Base-by-base conservation (phyloP, 1,139 yeast genomes). In the Sugiyamaella castrensis region DNA sequence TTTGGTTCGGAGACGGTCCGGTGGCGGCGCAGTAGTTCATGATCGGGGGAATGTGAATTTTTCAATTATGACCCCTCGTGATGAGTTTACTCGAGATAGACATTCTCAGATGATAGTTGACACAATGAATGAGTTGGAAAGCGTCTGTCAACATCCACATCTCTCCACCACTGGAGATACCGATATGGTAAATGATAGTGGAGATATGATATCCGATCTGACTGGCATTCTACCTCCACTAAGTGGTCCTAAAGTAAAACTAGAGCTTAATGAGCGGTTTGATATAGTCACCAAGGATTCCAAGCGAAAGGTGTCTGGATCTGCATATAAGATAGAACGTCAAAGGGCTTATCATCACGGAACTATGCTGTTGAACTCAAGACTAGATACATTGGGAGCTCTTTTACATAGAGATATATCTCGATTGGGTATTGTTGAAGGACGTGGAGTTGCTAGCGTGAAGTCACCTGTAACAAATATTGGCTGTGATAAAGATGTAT, bases 21-120 rank as follows among this genome's bases (percentile, higher is more conserved):
- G 99, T 1, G 99, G 99, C 1, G 99, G 99, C 0, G 82, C 98
- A 0, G 99, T 94, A 0, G 96, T 89, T 9, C 99, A 94, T 64
- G 98, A 92, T 66, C 60, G 75, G n/a, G 96, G 98, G 0, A 94
- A 94, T 61, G 81, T 84, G 19, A 94, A 94, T 63, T 94, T 84
- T 66, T 83, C 95, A 7, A 88, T 80, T 57, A 82, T 92, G 75
- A 81, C 88, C 15, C 73, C 84, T 1, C 80, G 89, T 53, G 74
- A 72, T 4, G 76, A 75, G 1, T 94, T 94, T 61, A 77, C 81
- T 55, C 70, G 96, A 37, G 77, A 76, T 41, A 73, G 66, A 37
- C 88, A 85, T 63, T 83, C 88, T 2, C 61, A 73, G 7, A 58
- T 76, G 54, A 71, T 89, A 8, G 75, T 74, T 1, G 63, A 72